These are phyloP conservation scores for Moesziomyces globuligerus DNA, from an alignment of 1,284 basidiomycete genomes.

Conservation along the genomic window DNA sequence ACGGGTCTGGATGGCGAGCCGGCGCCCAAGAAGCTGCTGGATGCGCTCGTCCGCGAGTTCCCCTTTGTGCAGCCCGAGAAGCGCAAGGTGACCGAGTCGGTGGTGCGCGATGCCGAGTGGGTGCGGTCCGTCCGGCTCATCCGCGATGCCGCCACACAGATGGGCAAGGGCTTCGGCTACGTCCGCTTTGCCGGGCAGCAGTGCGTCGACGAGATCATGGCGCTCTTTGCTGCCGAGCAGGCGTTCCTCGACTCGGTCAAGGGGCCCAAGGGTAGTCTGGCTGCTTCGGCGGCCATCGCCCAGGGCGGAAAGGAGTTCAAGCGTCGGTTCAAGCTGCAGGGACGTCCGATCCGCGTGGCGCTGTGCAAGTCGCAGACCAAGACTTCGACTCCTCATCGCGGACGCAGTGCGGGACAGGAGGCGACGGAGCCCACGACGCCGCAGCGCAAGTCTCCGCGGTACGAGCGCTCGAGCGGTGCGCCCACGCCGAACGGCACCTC, in stretches of 20 bases:
- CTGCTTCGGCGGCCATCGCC: slow-evolving; percentile 39
- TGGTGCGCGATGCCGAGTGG: slow-evolving; percentile 71
- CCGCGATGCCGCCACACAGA: slow-evolving; percentile 88
- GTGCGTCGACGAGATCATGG: slow-evolving; percentile 63
- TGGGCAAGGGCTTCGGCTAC: slow-evolving; percentile 98
- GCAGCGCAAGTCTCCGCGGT: slow-evolving; percentile 21
- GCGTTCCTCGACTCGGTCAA: slow-evolving; percentile 51
- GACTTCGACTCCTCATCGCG: slow-evolving; percentile 8
- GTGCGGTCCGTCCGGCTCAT: slow-evolving; percentile 87
- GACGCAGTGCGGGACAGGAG: not conserved
- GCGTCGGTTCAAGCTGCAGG: slow-evolving; percentile 60
- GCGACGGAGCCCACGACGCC: slow-evolving; percentile 26
- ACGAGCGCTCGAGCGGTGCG: slow-evolving; percentile 56
- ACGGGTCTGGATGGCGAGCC: slow-evolving; percentile 40
- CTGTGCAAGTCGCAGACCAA: slow-evolving; percentile 59
- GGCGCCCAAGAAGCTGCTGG: slow-evolving; percentile 14
- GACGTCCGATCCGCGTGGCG: slow-evolving; percentile 57
- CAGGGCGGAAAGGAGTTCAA: slow-evolving; percentile 57
- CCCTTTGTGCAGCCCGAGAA: slow-evolving; percentile 31
- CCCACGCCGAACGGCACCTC: slow-evolving; percentile 64
- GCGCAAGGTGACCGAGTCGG: slow-evolving; percentile 10
- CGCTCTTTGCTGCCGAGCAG: slow-evolving; percentile 60
- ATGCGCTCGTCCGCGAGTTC: slow-evolving; percentile 27
- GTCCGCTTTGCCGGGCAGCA: slow-evolving; percentile 82
- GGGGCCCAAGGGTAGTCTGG: slow-evolving; percentile 36